Percentiles rank a stretch among this genome's conserved stretches.
phyloP scores from a whole-genome alignment of 768 basidiomycete species.

The Boletus tylopilopsis region DNA sequence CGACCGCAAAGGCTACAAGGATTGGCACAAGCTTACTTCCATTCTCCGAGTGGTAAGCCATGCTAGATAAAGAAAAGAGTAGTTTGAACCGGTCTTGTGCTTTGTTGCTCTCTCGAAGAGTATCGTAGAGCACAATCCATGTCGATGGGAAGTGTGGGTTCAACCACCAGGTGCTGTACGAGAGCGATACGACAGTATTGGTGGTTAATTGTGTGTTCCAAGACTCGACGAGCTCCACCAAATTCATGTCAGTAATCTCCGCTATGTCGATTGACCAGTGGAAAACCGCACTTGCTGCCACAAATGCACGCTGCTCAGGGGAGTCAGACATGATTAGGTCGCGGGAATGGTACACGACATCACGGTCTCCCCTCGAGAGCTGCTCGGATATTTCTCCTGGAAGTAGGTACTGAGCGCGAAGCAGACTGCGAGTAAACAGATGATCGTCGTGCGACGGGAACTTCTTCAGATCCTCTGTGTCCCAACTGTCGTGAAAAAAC shows the following conservation, averaged over 20 bases:
- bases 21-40: conserved; percentile 15
- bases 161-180: conserved; percentile 31
- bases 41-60: conserved; percentile 25
- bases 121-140: conserved; percentile 30
- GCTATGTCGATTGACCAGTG: neutral
- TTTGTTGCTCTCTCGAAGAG: conserved; percentile 13
- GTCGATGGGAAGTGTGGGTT: conserved; percentile 8
- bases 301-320: conserved; percentile 4
- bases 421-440: conserved; percentile 13
- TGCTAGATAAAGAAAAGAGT: conserved; percentile 31
- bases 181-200: conserved; percentile 5
- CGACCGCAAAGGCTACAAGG: conserved; percentile 29
- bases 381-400: conserved; percentile 2
- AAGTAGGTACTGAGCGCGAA: conserved; percentile 9
- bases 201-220: neutral
- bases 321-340: neutral
- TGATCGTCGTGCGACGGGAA: conserved; percentile 1
- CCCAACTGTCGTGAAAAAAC: conserved; percentile 6
- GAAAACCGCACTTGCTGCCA: conserved; percentile 1
- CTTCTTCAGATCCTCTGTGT: conserved; percentile 2
- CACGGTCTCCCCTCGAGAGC: neutral
- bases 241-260: neutral
- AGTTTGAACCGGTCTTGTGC: conserved; percentile 16
- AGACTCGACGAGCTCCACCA: conserved; percentile 9
- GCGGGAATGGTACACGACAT: conserved; percentile 9